phyloP scores from a whole-genome alignment of 164 flowering plant species.

The Vitis vinifera region DNA sequence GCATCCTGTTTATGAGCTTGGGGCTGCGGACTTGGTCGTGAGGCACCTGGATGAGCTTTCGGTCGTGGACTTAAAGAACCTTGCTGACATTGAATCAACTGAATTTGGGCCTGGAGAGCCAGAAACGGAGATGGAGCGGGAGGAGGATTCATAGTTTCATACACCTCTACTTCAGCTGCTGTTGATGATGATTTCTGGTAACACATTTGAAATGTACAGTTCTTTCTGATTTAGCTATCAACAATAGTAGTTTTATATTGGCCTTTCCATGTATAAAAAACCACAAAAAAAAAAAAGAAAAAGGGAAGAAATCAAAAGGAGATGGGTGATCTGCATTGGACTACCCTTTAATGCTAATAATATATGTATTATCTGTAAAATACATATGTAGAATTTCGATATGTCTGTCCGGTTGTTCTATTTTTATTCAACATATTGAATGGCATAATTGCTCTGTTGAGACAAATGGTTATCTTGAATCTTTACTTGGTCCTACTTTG shows the following conservation, averaged over 20 bases:
- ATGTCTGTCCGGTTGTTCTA: neutral
- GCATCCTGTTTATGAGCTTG: constrained; percentile 89
- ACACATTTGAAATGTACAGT: constrained; percentile 35
- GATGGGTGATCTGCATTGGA: constrained; percentile 33
- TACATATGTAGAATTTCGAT: constrained; percentile 2
- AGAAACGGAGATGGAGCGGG: constrained; percentile 69
- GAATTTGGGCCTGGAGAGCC: constrained; percentile 67
- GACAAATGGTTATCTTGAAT: no score
- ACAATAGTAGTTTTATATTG: constrained; percentile 13
- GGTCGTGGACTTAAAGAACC: constrained; percentile 87
- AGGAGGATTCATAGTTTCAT: constrained; percentile 44
- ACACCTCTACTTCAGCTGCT: constrained; percentile 36
- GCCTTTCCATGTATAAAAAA: constrained; percentile 23
- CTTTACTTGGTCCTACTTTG: no score
- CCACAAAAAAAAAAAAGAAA: neutral
- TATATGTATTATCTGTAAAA: constrained; percentile 17
- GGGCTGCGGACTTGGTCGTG: constrained; percentile 96
- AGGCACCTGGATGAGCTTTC: constrained; percentile 81
- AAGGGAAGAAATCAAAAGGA: neutral
- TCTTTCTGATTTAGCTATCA: constrained; percentile 9
- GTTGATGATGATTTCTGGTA: constrained; percentile 63
- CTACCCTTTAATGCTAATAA: constrained; percentile 13
- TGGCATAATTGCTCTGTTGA: no score
- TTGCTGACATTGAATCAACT: constrained; percentile 64
- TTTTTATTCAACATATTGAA: no score